Conservation (phyloP, 176 grass and related monocot genomes). For the sorghum (Sorghum bicolor) region DNA sequence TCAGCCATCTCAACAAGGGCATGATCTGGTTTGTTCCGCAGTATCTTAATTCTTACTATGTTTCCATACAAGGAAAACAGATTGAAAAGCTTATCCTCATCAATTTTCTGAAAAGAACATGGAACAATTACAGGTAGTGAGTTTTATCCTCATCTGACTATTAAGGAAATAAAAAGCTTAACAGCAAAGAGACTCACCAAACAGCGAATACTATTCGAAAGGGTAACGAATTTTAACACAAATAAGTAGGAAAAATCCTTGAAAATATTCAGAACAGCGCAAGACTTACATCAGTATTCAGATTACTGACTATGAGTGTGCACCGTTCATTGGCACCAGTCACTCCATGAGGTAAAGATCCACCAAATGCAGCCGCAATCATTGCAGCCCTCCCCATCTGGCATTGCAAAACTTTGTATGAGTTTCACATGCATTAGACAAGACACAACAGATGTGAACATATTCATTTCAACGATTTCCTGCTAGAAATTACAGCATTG, state of each 20-base stretch:
- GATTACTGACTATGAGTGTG: conserved; percentile 93
- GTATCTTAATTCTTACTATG: conserved; percentile 85
- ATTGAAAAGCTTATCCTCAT: conserved; percentile 97
- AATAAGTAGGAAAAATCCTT: background rate
- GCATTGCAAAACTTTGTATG: conserved; percentile 31
- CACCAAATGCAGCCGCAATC: conserved; percentile 82
- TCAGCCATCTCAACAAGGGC: conserved; percentile 95
- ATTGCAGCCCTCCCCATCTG: conserved; percentile 75
- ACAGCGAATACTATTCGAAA: background rate
- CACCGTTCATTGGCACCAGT: conserved; percentile 80
- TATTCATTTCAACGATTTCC: conserved; percentile 6
- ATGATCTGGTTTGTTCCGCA: conserved; percentile 92
- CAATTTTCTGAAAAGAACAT: conserved; percentile 63
- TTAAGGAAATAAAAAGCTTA: background rate
- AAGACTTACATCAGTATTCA: conserved; percentile 90
- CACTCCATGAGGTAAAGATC: conserved; percentile 63
- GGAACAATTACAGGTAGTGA: background rate
- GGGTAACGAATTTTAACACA: background rate
- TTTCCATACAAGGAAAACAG: conserved; percentile 97
- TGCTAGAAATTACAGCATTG: background rate
- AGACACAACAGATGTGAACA: background rate
- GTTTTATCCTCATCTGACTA: background rate
- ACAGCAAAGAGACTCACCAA: background rate
- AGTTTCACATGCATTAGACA: background rate
- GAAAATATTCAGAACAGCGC: background rate